Conservation (phyloP, 495 filamentous ascomycete genomes). For the Durotheca rogersii region DNA sequence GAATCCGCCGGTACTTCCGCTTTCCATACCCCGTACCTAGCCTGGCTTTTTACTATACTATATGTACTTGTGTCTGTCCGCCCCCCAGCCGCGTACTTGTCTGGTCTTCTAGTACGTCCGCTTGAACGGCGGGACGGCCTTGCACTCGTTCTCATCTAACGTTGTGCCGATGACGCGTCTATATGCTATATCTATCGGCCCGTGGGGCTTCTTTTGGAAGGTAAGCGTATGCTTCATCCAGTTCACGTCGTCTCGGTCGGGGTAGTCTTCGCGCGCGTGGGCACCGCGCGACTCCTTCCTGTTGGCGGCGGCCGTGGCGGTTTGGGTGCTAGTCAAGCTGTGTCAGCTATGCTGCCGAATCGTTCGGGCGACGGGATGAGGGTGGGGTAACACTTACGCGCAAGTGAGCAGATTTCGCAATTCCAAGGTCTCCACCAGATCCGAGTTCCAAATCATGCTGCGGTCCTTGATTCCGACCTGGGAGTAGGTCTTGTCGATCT, state of each 20-base stretch:
- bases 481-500: constrained; percentile 75
- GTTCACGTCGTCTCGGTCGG: constrained; percentile 85
- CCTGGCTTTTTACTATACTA: too few relatives aligned
- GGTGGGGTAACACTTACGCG: constrained; percentile 70
- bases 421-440: constrained; percentile 93
- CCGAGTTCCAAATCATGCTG: constrained; percentile 99
- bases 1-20: constrained; percentile 1
- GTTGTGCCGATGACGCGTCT: constrained; percentile 73
- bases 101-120: constrained; percentile 64
- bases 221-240: constrained; percentile 99
- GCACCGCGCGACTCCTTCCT: constrained; percentile 93
- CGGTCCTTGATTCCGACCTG: constrained; percentile 93
- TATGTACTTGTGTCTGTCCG: constrained; percentile 4
- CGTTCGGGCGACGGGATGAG: too few relatives aligned
- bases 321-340: constrained; percentile 62
- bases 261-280: constrained; percentile 93
- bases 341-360: constrained; percentile 10
- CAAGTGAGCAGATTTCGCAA: constrained; percentile 91
- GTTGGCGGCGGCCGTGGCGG: constrained; percentile 78
- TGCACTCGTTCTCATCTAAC: constrained; percentile 87
- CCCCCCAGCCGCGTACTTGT: background rate
- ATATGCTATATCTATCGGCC: constrained; percentile 75
- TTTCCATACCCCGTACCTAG: constrained; percentile 4
- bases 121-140: constrained; percentile 84
- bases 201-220: constrained; percentile 87